These are phyloP conservation scores for Tulasnella sp. DNA, from an alignment of 768 basidiomycete genomes.

Conservation along the genomic window DNA sequence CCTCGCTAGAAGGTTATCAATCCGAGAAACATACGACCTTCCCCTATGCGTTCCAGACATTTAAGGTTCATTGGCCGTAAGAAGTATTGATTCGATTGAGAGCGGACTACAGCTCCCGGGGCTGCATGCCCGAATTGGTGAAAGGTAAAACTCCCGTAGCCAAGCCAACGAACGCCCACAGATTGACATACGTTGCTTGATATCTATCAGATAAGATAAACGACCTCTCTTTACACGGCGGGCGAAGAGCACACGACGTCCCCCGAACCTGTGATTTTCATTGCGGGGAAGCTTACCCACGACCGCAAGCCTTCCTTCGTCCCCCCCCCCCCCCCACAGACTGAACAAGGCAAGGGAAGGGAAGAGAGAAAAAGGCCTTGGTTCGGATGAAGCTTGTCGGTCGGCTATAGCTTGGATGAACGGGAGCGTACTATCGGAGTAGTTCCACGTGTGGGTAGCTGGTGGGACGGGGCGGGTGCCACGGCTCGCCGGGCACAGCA, in stretches of 20 bases:
- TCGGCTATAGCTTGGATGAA: slow-evolving; percentile 17
- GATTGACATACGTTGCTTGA: not conserved
- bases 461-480: not conserved
- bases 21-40: too few relatives aligned
- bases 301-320: not conserved
- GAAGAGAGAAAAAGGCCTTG: not conserved
- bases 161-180: too few relatives aligned
- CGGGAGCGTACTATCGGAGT: not conserved
- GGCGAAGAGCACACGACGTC: not conserved
- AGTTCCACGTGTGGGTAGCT: not conserved
- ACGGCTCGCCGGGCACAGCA: not conserved
- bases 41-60: too few relatives aligned
- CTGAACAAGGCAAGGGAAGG: not conserved
- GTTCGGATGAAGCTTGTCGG: slow-evolving; percentile 21
- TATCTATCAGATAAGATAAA: not conserved
- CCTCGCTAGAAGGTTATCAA: too few relatives aligned
- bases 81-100: too few relatives aligned
- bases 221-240: not conserved
- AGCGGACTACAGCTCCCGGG: too few relatives aligned
- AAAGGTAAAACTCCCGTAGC: too few relatives aligned
- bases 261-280: slow-evolving; percentile 19
- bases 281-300: slow-evolving; percentile 1
- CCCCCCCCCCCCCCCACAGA: not conserved
- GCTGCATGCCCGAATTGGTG: too few relatives aligned
- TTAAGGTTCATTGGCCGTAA: too few relatives aligned